phyloP scores from a whole-genome alignment of 768 basidiomycete species.

The Cystofilobasidium macerans region DNA sequence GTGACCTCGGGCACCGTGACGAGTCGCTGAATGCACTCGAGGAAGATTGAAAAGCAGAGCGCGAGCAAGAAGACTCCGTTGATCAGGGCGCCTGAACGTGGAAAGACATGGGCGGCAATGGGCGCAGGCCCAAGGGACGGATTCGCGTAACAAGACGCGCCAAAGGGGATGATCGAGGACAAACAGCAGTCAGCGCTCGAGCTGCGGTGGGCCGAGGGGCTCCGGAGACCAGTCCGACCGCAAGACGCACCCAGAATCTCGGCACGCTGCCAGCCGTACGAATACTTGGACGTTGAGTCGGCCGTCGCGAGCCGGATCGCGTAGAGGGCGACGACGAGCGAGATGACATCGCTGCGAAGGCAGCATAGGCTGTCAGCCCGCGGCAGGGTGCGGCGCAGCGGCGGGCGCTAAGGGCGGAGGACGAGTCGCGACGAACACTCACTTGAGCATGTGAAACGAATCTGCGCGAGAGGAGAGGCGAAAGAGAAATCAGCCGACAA shows the following conservation, averaged over 20 bases:
- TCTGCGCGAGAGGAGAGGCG: not conserved
- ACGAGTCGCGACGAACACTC: slow-evolving; percentile 30
- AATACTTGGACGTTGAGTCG: slow-evolving; percentile 50
- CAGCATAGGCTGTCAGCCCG: not conserved
- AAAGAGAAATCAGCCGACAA: not conserved
- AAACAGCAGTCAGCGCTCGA: not conserved
- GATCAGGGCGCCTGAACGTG: slow-evolving; percentile 54
- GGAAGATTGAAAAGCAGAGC: slow-evolving; percentile 84
- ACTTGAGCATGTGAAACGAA: slow-evolving; percentile 96
- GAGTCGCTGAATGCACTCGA: slow-evolving; percentile 86
- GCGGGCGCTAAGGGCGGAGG: not conserved
- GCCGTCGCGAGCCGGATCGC: slow-evolving; percentile 56
- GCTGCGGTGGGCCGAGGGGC: not conserved
- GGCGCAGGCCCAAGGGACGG: no score
- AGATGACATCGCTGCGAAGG: slow-evolving; percentile 75
- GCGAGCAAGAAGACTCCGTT: slow-evolving; percentile 97
- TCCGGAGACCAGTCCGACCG: no score
- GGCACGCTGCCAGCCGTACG: slow-evolving; percentile 98
- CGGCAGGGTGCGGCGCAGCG: not conserved
- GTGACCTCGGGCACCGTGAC: slow-evolving; percentile 78
- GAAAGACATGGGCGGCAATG: no score
- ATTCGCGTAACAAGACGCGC: no score
- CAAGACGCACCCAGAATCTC: slow-evolving; percentile 57
- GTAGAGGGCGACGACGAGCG: slow-evolving; percentile 85
- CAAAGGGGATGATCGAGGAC: not conserved